Evolutionary conservation across 2,329 filamentous ascomycete species (phyloP).

Genomic region (Calonectria multiphialidica): DNA sequence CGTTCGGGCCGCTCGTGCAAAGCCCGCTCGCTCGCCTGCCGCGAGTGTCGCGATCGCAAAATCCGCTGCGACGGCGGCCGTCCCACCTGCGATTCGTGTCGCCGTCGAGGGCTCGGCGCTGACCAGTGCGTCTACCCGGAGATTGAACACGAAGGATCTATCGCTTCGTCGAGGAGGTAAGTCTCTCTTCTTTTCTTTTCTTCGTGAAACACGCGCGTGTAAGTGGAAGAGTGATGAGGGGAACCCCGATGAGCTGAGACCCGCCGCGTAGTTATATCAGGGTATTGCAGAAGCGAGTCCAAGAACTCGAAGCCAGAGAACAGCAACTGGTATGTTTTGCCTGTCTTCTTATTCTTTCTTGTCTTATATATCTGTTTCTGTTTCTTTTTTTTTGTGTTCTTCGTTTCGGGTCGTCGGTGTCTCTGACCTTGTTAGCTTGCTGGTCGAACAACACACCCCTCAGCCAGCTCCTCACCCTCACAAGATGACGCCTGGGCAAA

Average conservation of each 20-base stretch:
- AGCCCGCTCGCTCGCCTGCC: conserved; percentile 42
- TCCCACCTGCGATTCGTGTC: conserved; percentile 43
- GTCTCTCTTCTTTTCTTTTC: neutral
- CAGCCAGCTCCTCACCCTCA: conserved; percentile 32
- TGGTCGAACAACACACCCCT: conserved; percentile 28
- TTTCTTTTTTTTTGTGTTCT: neutral
- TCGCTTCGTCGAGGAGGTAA: conserved; percentile 44
- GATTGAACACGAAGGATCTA: conserved; percentile 44
- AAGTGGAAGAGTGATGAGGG: neutral
- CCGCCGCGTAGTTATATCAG: conserved; percentile 39
- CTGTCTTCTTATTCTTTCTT: neutral
- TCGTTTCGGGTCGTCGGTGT: neutral
- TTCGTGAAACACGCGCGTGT: neutral
- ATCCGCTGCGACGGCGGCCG: conserved; percentile 45
- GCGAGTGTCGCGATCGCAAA: conserved; percentile 46
- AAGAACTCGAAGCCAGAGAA: conserved; percentile 43
- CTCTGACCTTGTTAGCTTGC: conserved; percentile 28
- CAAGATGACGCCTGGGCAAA: conserved; percentile 40
- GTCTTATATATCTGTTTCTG: neutral
- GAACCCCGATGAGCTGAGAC: neutral
- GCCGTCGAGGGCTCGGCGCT: conserved; percentile 36
- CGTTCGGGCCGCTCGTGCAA: conserved; percentile 41
- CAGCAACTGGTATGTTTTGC: conserved; percentile 38
- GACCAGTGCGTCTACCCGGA: conserved; percentile 44
- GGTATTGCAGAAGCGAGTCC: conserved; percentile 42